Base-by-base conservation (phyloP, 164 flowering plant genomes). In the Vitis amurensis region DNA sequence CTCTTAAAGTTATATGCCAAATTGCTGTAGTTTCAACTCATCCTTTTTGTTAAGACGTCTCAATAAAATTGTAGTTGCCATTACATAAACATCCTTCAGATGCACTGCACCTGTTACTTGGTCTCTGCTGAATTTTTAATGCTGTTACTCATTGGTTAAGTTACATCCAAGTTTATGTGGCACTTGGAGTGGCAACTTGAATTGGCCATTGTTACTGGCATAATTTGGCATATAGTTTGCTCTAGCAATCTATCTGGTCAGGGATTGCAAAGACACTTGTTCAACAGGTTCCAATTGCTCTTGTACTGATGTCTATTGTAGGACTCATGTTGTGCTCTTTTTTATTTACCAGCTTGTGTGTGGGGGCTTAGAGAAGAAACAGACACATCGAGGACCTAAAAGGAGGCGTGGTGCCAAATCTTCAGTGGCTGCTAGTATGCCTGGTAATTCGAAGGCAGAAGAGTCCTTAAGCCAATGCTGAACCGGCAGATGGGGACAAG, bases 331-430 rank as follows among this genome's bases (percentile, higher is more conserved):
- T 30, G 55, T 37, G 37, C 37, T 50, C 64, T 50, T 7, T 37
- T 23, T n/a, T 51, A 31, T 66, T 29, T 55, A 1, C 10, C 68
- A 73, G 78, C 59, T 75, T 15, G 30, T 71, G 31, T 51, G 62
- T 49, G 71, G 64, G 17, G 66, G 64, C 62, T 75, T 75, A 57
- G 66, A 60, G 63, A 66, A 60, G 63, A 66, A 70, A 66, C 66
- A 27, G 19, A 19, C 30, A 7, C 11, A 55, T 8, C 55, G 37
- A 56, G 68, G 37, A 13, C 47, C 49, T 14, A 31, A 55, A 50
- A 68, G 30, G 68, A 69, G 31, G 68, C 58, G 9, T 44, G 16
- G 68, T 6, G 50, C 50, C 1, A 69, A 60, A 52, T 30, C 64
- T n/a, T 60, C 74, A 11, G 27, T 61, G 15, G 71, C 67, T 57